Evolutionary conservation across 2,329 filamentous ascomycete genomes (phyloP).

Genomic region (Diaporthe australafricana): DNA sequence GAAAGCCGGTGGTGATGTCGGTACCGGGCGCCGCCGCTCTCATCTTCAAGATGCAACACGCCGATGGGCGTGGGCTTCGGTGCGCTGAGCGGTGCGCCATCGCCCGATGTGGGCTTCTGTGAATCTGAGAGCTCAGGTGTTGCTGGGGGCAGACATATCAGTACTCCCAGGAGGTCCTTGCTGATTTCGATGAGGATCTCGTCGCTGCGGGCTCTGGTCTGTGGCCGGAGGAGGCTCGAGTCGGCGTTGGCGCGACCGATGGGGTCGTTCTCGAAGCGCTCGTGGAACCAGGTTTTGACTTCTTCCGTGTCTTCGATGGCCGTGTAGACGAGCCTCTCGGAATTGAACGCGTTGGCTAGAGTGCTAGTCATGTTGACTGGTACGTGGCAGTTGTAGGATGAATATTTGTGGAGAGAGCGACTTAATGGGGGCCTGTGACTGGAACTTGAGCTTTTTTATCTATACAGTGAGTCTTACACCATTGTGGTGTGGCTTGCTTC

Average conservation of each 20-base stretch:
- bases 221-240: constrained; percentile 46
- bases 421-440: background rate
- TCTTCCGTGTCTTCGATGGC: constrained; percentile 47
- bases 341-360: constrained; percentile 44
- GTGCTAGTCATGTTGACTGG: background rate
- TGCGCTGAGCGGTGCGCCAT: background rate
- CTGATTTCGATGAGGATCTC: constrained; percentile 37
- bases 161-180: constrained; percentile 48
- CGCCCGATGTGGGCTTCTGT: background rate
- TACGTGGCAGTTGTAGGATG: background rate
- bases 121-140: constrained; percentile 6
- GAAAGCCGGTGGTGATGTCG: constrained; percentile 19
- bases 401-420: background rate
- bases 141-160: constrained; percentile 49
- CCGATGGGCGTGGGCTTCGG: constrained; percentile 34
- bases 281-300: constrained; percentile 47
- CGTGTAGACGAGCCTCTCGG: constrained; percentile 52
- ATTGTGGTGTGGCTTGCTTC: background rate
- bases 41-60: constrained; percentile 27
- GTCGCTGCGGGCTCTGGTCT: constrained; percentile 21
- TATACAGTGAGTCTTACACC: background rate
- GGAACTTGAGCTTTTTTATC: background rate
- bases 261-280: constrained; percentile 45
- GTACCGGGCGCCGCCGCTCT: background rate
- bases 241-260: constrained; percentile 43